These are phyloP conservation scores for Cladosporium sp. DNA, from an alignment of 2,329 filamentous ascomycete species.

Conservation along the genomic window DNA sequence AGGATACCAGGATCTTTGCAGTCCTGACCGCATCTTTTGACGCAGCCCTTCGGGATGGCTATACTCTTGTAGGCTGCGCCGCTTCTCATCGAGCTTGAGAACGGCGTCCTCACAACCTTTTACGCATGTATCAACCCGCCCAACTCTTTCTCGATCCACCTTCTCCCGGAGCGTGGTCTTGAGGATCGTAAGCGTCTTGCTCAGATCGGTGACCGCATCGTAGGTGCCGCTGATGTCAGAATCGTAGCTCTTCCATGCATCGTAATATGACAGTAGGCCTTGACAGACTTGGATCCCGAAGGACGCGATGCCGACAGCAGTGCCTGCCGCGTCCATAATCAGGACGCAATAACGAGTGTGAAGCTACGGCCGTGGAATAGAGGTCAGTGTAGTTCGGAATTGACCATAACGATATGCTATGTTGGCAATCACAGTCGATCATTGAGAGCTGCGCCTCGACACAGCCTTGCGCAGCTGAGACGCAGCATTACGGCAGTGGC, in stretches of 20 bases:
- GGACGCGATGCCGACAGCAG: conserved; percentile 22
- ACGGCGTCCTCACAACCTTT: conserved; percentile 17
- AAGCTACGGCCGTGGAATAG: background rate
- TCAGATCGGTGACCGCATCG: conserved; percentile 19
- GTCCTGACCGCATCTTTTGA: conserved; percentile 17
- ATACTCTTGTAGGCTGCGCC: conserved; percentile 13
- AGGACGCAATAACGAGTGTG: background rate
- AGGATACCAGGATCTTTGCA: conserved; percentile 22
- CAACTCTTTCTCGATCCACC: conserved; percentile 13
- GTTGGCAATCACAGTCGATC: background rate
- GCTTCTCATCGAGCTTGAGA: conserved; percentile 18
- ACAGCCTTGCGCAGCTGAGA: background rate
- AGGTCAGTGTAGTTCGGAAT: background rate
- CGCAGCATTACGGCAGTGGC: background rate
- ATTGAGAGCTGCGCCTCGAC: background rate
- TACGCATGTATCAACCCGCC: conserved; percentile 16
- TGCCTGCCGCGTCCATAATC: conserved; percentile 13
- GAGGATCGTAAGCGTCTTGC: conserved; percentile 20
- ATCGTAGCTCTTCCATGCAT: conserved; percentile 21
- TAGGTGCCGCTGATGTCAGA: conserved; percentile 20
- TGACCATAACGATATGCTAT: background rate
- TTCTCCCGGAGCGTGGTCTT: conserved; percentile 3
- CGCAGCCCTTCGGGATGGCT: conserved; percentile 14
- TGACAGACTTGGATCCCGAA: conserved; percentile 24
- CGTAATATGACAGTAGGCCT: conserved; percentile 22